Percentiles rank a stretch among this genome's conserved stretches.
These are phyloP conservation scores for Fraxinus latifolia DNA, from an alignment of 305 asterid species.

Conservation along the genomic window DNA sequence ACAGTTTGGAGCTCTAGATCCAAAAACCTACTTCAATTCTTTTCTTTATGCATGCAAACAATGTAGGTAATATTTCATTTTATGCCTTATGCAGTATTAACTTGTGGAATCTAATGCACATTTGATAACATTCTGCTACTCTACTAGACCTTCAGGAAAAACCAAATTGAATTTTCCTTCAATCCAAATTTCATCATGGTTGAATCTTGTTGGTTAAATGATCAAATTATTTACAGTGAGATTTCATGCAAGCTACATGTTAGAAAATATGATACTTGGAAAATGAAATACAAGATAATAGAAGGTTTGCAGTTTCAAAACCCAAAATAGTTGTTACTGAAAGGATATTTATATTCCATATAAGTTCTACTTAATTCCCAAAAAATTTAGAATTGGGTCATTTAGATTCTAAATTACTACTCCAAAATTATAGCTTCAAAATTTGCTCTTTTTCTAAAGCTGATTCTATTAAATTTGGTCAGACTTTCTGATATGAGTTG, in stretches of 20 bases:
- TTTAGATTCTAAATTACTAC: background rate
- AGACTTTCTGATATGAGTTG: background rate
- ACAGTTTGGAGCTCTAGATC: background rate
- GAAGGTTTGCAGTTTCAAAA: background rate
- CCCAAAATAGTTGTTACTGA: background rate
- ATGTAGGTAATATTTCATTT: background rate
- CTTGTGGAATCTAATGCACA: background rate
- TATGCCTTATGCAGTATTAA: background rate
- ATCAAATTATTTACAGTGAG: background rate
- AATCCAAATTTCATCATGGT: background rate
- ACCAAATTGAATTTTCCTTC: background rate
- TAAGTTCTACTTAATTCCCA: background rate
- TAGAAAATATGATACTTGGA: background rate
- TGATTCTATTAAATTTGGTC: background rate
- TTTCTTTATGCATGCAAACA: background rate
- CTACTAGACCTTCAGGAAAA: background rate
- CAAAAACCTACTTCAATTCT: background rate
- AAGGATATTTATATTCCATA: background rate
- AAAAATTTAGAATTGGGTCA: background rate
- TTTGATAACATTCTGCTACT: background rate
- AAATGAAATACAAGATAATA: background rate
- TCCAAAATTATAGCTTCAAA: background rate
- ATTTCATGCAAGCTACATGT: background rate
- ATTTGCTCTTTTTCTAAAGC: background rate
- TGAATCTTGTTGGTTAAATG: background rate